Conservation (phyloP, 305 asterid species). For the Fraxinus nigra region DNA sequence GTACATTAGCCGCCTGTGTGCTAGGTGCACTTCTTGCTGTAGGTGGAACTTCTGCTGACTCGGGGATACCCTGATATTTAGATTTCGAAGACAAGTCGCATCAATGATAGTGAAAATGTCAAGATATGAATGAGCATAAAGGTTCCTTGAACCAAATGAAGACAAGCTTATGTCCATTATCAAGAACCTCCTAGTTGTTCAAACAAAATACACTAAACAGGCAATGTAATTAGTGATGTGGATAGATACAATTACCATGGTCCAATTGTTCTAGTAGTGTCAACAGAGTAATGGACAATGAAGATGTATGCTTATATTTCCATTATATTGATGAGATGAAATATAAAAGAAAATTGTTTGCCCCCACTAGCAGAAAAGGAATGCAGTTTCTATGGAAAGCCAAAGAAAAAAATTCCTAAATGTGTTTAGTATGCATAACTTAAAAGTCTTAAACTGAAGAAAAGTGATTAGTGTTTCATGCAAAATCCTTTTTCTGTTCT, state of each 20-base stretch:
- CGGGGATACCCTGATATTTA: slow-evolving; percentile 69
- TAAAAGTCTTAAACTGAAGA: not conserved
- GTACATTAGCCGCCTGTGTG: slow-evolving; percentile 30
- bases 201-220: not conserved
- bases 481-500: not conserved
- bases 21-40: slow-evolving; percentile 28
- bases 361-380: not conserved
- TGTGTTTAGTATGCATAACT: not conserved
- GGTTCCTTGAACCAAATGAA: not conserved
- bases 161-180: not conserved
- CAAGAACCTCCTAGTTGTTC: not conserved
- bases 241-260: not conserved
- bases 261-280: not conserved
- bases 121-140: not conserved
- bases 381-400: not conserved
- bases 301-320: not conserved
- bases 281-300: not conserved
- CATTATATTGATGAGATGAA: not conserved
- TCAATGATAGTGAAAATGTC: slow-evolving; percentile 3
- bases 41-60: slow-evolving; percentile 60
- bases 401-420: not conserved
- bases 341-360: not conserved
- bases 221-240: not conserved
- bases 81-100: not conserved
- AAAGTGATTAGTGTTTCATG: not conserved